Conservation (phyloP, 306 rosid genomes). For the Cotoneaster glaucophyllus region DNA sequence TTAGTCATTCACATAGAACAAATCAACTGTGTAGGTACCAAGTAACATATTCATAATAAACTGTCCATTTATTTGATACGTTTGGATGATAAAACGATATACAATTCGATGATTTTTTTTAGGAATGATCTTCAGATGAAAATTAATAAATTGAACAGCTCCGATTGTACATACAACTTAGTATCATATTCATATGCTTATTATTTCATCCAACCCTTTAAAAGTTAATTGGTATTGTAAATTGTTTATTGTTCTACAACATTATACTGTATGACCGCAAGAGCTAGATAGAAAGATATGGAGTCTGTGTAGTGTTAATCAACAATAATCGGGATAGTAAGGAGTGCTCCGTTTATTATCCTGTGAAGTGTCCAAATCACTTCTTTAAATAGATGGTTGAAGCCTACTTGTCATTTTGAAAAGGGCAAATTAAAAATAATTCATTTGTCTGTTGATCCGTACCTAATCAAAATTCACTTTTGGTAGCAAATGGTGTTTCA, state of each 20-base stretch:
- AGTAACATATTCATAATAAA: too few relatives aligned
- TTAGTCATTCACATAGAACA: too few relatives aligned
- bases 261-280: not conserved
- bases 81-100: too few relatives aligned
- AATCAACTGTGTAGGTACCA: too few relatives aligned
- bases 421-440: not conserved
- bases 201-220: not conserved
- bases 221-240: not conserved
- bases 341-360: conserved; percentile 15
- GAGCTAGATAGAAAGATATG: not conserved
- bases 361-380: conserved; percentile 18
- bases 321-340: conserved; percentile 4
- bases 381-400: conserved; percentile 2
- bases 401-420: not conserved
- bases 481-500: too few relatives aligned
- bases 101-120: too few relatives aligned
- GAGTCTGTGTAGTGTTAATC: not conserved
- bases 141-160: too few relatives aligned
- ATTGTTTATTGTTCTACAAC: not conserved
- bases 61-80: too few relatives aligned
- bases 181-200: not conserved
- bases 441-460: not conserved
- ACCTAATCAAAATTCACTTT: conserved; percentile 13
- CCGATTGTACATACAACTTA: too few relatives aligned
- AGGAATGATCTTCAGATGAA: too few relatives aligned